Base-by-base conservation (phyloP, 2,329 filamentous ascomycete genomes). In the Penicillium sp. region DNA sequence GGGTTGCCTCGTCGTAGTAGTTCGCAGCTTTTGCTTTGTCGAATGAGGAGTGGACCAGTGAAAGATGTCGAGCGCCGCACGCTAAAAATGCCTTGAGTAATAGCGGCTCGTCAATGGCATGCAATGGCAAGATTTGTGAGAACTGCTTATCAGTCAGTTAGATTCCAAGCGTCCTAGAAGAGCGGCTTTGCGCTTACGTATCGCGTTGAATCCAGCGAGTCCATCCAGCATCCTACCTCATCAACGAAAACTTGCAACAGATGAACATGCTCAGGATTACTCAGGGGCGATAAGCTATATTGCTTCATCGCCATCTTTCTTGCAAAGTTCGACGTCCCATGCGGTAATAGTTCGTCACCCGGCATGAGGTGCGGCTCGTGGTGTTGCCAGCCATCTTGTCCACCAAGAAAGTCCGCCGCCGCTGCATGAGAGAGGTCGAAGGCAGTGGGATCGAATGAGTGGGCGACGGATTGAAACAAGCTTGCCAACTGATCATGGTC, bases 241-340 rank as follows among this genome's bases (percentile, higher is more conserved):
- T 96, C 90, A 6, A 96, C 89, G 72, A 96, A 98, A 0, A 92
- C 88, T 73, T 96, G 91, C 89, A 97, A 91, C 71, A 92, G 92
- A n/a, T 89, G 79, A 0, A 95, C 84, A 72, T 96, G 92, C 58
- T 96, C 90, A 10, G 87, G 84, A 3, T 85, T 86, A 63, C 85
- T 87, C 47, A 96, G 81, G 66, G 86, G 91, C 53, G 90, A 85
- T 39, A 85, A 79, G 33, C 79, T 79, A 57, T 76, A 77, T 22
- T 78, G 71, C 16, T 78, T 78, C 19, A 77, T 77, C 40, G 73
- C 66, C 55, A 73, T 65, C 62, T 77, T 70, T 52, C 75, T 74
- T 11, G 77, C 73, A 47, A 78, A 70, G 40, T 69, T 64, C 18
- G 71, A 76, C 4, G 70, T 66, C 3, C 68, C 63, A 44, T 71